Percentiles rank a stretch among this genome's conserved stretches.
Conservation (phyloP, 331 rosid genomes). For the Rosa hybrid region DNA sequence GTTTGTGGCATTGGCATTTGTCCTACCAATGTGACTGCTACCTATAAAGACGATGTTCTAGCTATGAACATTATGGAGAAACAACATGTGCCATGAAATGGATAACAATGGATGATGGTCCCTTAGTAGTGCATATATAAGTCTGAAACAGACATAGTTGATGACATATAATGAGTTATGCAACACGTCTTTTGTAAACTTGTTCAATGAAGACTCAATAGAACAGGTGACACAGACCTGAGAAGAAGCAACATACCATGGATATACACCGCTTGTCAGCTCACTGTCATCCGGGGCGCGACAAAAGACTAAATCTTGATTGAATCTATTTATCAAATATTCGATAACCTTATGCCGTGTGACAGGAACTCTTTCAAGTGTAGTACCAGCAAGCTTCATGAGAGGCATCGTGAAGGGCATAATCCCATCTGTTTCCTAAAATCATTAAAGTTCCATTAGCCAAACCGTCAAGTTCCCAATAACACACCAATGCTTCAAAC, state of each 20-base stretch:
- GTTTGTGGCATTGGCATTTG: not conserved
- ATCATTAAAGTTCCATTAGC: too few species aligned
- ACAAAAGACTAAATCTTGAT: too few species aligned
- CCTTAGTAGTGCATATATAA: not conserved
- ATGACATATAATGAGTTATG: not conserved
- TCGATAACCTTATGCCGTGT: too few species aligned
- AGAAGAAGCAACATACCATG: slow-evolving; percentile 54
- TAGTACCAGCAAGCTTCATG: too few species aligned
- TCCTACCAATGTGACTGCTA: not conserved
- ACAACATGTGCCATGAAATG: not conserved
- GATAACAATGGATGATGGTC: not conserved
- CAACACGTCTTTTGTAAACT: not conserved
- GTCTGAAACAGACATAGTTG: too few species aligned
- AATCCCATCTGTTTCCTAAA: too few species aligned
- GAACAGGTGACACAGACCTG: not conserved
- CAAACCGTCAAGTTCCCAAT: too few species aligned
- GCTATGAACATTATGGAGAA: not conserved
- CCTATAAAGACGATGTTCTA: not conserved
- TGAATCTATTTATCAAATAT: too few species aligned
- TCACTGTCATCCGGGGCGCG: slow-evolving; percentile 9
- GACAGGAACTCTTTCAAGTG: too few species aligned
- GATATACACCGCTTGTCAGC: slow-evolving; percentile 50
- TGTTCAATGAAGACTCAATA: not conserved
- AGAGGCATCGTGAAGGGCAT: too few species aligned
- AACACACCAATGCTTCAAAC: too few species aligned